Base-by-base conservation (phyloP, 2,329 filamentous ascomycete species). In the Botrytis sinoallii region DNA sequence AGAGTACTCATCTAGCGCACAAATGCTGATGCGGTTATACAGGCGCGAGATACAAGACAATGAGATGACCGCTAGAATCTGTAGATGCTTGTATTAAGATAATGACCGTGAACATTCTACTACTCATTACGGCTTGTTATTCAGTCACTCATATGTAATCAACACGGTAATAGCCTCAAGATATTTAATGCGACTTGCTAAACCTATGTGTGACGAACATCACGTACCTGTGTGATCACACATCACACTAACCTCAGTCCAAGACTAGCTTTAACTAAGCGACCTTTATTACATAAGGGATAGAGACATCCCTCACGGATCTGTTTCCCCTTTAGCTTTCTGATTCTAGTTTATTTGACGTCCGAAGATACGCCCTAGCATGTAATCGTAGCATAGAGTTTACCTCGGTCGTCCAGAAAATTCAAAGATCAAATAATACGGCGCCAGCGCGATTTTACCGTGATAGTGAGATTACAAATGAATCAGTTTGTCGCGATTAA, bases 401-500 rank as follows among this genome's bases (percentile, higher is more conserved):
- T 20, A 35, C 29, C 10, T 12, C 32, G 4, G 9, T 2, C 9
- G 1, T 22, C 9, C 4, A 29, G 16, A 18, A 22, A 5, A 22
- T 59, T 29, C 16, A 29, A 35, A 3, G 29, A 7, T 0, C 32
- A 35, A 35, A 22, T 4, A 60, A 35, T 60, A 35, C 29, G n/a
- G 52, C 7, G 14, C 7, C n/a, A 57, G 14, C 14, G 14, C 52
- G n/a, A 29, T 29, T 57, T 4, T 0, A 57, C 14, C n/a, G n/a
- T 29, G 7, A 32, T 29, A 0, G 7, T 1, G 3, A 18, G 6
- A 18, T 57, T 9, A 4, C n/a, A 9, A 29, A 4, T 29, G 0
- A 18, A 16, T 29, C 1, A 0, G 14, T 16, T 29, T 1, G n/a
- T 29, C 14, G n/a, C n/a, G 6, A 55, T 29, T 29, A 2, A 63